phyloP scores from a whole-genome alignment of 1,139 yeast genomes.

The Candida neerlandica region DNA sequence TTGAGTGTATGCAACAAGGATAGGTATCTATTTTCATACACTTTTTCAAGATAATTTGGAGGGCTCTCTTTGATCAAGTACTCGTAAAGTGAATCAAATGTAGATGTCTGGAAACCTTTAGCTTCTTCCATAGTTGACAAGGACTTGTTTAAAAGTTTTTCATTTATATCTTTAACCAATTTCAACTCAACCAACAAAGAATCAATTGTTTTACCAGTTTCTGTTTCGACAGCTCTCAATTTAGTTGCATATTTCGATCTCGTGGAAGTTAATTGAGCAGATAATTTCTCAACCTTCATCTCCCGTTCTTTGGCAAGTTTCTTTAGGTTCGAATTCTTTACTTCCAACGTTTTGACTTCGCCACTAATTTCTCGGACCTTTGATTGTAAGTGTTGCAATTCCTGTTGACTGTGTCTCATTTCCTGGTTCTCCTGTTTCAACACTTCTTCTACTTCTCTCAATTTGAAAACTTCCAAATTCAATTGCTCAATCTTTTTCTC shows the following conservation, averaged over 20 bases:
- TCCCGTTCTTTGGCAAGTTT: conserved; percentile 9
- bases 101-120: conserved; percentile 2
- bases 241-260: conserved; percentile 11
- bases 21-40: conserved; percentile 12
- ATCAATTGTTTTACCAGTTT: conserved; percentile 10
- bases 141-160: conserved; percentile 7
- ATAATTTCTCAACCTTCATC: conserved; percentile 5
- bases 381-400: background rate
- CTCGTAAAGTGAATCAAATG: conserved; percentile 3
- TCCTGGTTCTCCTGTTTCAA: background rate
- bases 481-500: background rate
- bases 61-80: background rate
- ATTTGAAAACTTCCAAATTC: background rate
- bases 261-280: conserved; percentile 8
- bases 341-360: conserved; percentile 7
- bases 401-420: background rate
- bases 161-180: conserved; percentile 10
- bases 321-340: conserved; percentile 7
- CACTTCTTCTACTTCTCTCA: conserved; percentile 4
- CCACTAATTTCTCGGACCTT: background rate
- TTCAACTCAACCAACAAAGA: conserved; percentile 10
- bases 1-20: conserved; percentile 6
- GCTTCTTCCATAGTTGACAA: background rate
- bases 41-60: conserved; percentile 8
- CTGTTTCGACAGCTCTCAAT: conserved; percentile 8